Conservation (phyloP, 208 protist species). For the Trichomonas gallinae region DNA sequence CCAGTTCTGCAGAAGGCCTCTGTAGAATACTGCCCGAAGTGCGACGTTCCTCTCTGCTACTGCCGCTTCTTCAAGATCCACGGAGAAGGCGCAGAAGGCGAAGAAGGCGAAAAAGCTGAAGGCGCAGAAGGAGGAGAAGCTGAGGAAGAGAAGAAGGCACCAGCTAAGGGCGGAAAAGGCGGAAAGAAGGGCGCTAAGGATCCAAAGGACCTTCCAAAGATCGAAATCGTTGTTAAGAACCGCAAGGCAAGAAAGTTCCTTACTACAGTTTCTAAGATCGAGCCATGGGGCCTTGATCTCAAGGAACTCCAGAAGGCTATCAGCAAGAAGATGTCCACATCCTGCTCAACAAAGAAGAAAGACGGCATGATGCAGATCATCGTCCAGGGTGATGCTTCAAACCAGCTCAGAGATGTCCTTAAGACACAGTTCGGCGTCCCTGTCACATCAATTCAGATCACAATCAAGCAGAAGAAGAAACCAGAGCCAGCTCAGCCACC, state of each 20-base stretch:
- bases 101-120: background rate
- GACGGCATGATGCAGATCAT: background rate
- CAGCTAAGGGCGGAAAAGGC: background rate
- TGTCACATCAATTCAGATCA: background rate
- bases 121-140: background rate
- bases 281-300: background rate
- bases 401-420: background rate
- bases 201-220: background rate
- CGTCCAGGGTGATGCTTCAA: background rate
- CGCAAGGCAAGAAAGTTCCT: background rate
- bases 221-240: background rate
- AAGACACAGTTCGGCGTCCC: background rate
- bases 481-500: conserved; percentile 14
- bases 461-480: background rate
- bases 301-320: background rate
- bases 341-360: background rate
- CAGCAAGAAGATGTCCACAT: background rate
- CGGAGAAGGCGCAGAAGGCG: background rate
- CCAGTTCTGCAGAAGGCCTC: background rate
- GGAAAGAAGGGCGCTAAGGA: background rate
- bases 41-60: background rate
- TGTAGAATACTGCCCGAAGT: background rate
- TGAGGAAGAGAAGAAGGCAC: background rate
- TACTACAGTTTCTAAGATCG: background rate
- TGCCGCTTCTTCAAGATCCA: background rate